Evolutionary conservation across 768 basidiomycete genomes (phyloP).

Genomic region (Amanita thiersii): DNA sequence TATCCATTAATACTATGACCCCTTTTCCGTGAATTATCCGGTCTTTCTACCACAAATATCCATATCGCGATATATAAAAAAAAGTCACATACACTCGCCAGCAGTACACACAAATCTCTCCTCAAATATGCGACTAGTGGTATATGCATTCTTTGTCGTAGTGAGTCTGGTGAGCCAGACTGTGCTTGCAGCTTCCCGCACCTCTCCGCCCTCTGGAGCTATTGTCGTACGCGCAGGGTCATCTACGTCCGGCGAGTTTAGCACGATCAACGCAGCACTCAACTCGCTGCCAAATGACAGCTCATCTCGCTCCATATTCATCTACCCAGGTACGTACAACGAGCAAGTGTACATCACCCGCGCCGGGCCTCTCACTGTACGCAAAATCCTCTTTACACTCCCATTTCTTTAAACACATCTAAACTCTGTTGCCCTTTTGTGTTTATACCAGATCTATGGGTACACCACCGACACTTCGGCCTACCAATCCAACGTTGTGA

Average conservation of each 20-base stretch:
- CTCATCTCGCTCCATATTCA: slow-evolving; percentile 29
- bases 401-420: neutral
- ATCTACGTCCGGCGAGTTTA: slow-evolving; percentile 27
- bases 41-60: too few relatives aligned
- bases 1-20: too few relatives aligned
- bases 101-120: too few relatives aligned
- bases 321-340: slow-evolving; percentile 37
- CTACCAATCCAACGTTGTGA: slow-evolving; percentile 32
- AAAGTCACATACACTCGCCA: too few relatives aligned
- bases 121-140: too few relatives aligned
- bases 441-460: slow-evolving; percentile 30
- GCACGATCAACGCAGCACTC: slow-evolving; percentile 28
- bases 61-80: too few relatives aligned
- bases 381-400: neutral
- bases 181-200: slow-evolving; percentile 21
- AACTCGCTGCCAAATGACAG: slow-evolving; percentile 30
- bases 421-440: neutral
- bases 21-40: too few relatives aligned
- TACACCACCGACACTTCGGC: slow-evolving; percentile 32
- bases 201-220: slow-evolving; percentile 31
- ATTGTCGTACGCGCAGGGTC: slow-evolving; percentile 29
- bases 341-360: slow-evolving; percentile 35
- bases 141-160: slow-evolving; percentile 2
- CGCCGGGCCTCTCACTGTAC: slow-evolving; percentile 30
- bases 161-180: neutral